Evolutionary conservation across 768 basidiomycete genomes (phyloP).

Genomic region (Podaxis pistillaris): DNA sequence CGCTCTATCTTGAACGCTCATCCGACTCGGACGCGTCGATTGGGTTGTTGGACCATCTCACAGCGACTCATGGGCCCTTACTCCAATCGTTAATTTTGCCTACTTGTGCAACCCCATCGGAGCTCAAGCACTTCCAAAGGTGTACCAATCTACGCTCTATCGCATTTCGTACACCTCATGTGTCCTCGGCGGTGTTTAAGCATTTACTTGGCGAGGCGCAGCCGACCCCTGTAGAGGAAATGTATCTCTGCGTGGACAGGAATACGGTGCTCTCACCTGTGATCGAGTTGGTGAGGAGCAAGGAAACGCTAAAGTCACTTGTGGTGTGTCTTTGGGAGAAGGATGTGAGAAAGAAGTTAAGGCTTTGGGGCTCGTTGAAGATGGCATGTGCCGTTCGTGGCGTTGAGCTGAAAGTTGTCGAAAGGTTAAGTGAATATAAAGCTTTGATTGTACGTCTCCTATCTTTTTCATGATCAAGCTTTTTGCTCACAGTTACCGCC

Average conservation of each 20-base stretch:
- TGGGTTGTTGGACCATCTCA: conserved; percentile 50
- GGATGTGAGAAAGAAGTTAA: conserved; percentile 50
- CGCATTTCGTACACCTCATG: conserved; percentile 13
- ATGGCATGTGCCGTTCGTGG: conserved; percentile 66
- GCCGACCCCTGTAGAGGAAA: conserved; percentile 43
- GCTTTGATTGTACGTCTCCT: conserved; percentile 22
- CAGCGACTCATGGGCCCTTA: conserved; percentile 44
- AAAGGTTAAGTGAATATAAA: conserved; percentile 18
- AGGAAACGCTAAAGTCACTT: conserved; percentile 31
- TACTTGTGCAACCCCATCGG: conserved; percentile 39
- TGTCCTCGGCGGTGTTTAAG: conserved; percentile 11
- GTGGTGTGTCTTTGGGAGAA: conserved; percentile 20
- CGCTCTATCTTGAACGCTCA: conserved; percentile 60
- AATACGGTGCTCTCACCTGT: conserved; percentile 55
- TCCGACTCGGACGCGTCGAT: conserved; percentile 39
- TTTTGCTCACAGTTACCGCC: not conserved
- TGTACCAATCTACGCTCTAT: conserved; percentile 9
- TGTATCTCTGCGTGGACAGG: conserved; percentile 51
- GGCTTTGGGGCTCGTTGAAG: conserved; percentile 51
- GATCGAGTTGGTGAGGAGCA: conserved; percentile 50
- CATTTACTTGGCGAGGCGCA: conserved; percentile 24
- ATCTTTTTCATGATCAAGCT: not conserved
- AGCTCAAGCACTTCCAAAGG: conserved; percentile 14
- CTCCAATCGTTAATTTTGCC: conserved; percentile 60
- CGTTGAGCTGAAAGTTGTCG: conserved; percentile 44